phyloP scores from a whole-genome alignment of 257 asterid species.

The Echium plantagineum region DNA sequence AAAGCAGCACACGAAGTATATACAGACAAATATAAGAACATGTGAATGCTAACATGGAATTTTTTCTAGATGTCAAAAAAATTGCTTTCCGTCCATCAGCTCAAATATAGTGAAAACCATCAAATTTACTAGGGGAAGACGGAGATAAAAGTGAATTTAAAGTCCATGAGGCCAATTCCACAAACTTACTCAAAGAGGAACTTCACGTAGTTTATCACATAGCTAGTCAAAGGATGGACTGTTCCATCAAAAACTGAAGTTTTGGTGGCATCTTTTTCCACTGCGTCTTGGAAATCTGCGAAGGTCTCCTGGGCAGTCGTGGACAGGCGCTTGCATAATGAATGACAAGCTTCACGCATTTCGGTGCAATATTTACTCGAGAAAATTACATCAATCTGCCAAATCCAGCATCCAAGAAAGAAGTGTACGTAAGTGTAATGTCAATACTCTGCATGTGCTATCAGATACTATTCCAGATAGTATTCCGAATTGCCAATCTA shows the following conservation, averaged over 20 bases:
- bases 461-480: neutral
- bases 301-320: constrained; percentile 91
- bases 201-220: constrained; percentile 86
- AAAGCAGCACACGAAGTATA: neutral
- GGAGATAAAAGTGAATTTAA: neutral
- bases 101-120: neutral
- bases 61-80: neutral
- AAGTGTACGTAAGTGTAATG: neutral
- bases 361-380: constrained; percentile 55
- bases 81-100: neutral
- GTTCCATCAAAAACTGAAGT: constrained; percentile 98
- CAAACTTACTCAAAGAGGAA: constrained; percentile 80
- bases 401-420: constrained; percentile 9
- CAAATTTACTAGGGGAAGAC: neutral
- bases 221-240: constrained; percentile 95
- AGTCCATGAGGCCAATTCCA: neutral
- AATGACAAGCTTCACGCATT: constrained; percentile 60
- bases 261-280: constrained; percentile 90
- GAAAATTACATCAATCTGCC: constrained; percentile 63
- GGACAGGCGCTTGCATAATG: constrained; percentile 65
- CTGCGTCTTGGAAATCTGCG: constrained; percentile 95
- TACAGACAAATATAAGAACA: neutral
- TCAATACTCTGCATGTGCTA: neutral
- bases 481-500: neutral
- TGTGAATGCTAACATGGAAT: neutral